Percentiles rank a stretch among this genome's conserved stretches.
phyloP scores from a whole-genome alignment of 1,284 basidiomycete genomes.

The Trichosporon faecale region DNA sequence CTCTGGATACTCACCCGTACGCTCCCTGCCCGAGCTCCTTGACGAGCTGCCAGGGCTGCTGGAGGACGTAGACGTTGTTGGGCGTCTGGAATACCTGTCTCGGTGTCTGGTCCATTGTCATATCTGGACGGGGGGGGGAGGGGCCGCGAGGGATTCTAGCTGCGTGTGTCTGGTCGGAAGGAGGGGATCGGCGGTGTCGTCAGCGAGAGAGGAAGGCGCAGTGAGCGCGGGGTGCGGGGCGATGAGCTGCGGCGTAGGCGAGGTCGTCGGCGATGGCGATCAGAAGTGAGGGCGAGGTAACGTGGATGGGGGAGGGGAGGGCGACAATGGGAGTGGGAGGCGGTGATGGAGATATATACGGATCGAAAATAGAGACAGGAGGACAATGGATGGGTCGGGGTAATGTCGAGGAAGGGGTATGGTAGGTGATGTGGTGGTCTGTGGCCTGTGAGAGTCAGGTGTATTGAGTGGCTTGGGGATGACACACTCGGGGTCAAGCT shows the following conservation, averaged over 20 bases:
- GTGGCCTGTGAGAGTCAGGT: slow-evolving; percentile 5
- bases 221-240: neutral
- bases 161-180: neutral
- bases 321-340: neutral
- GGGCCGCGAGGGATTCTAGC: neutral
- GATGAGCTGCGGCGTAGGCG: neutral
- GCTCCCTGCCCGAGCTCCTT: slow-evolving; percentile 94
- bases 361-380: neutral
- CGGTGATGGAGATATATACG: neutral
- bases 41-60: slow-evolving; percentile 86
- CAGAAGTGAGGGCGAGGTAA: neutral
- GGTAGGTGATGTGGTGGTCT: neutral
- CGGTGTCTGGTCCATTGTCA: slow-evolving; percentile 49
- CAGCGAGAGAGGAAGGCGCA: neutral
- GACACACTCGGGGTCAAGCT: slow-evolving; percentile 5
- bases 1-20: slow-evolving; percentile 62
- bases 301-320: neutral
- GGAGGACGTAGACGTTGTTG: slow-evolving; percentile 63
- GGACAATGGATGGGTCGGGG: neutral
- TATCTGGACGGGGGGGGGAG: neutral
- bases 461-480: neutral
- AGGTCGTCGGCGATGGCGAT: neutral
- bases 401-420: neutral
- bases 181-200: neutral
- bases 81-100: slow-evolving; percentile 50